Percentiles rank a stretch among this genome's conserved stretches.
phyloP scores from a whole-genome alignment of 2,329 filamentous ascomycete genomes.

The Cladophialophora carrionii region DNA sequence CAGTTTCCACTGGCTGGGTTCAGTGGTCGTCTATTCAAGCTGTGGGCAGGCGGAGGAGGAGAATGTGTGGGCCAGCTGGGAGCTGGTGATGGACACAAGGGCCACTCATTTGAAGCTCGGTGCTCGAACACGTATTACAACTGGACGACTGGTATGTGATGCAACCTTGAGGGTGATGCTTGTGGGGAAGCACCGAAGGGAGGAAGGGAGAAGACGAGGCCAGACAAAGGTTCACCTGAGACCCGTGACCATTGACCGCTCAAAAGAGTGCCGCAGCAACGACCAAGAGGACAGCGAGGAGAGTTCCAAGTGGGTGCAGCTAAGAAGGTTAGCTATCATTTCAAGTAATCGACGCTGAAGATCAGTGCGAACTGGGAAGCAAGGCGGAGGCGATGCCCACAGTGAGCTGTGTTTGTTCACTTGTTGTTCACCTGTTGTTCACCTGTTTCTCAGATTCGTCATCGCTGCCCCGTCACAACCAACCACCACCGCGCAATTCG shows the following conservation, averaged over 20 bases:
- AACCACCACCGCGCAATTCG: not conserved
- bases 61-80: not conserved
- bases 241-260: not conserved
- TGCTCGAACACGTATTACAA: not conserved
- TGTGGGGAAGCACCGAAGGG: not conserved
- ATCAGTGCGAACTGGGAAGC: not conserved
- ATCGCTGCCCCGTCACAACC: not conserved
- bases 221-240: not conserved
- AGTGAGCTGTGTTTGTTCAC: not conserved
- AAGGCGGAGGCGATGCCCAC: not conserved
- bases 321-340: not conserved
- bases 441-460: not conserved
- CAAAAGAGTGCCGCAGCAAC: not conserved
- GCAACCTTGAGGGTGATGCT: not conserved
- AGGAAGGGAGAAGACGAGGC: not conserved
- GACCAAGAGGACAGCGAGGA: not conserved
- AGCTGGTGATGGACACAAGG: not conserved
- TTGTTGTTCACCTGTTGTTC: not conserved
- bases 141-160: not conserved
- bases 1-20: not conserved
- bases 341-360: not conserved
- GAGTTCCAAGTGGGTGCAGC: not conserved
- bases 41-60: not conserved
- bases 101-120: not conserved
- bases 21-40: slow-evolving; percentile 9